These are phyloP conservation scores for Agrostemma githago DNA, from an alignment of 148 eudicot species.

Conservation along the genomic window DNA sequence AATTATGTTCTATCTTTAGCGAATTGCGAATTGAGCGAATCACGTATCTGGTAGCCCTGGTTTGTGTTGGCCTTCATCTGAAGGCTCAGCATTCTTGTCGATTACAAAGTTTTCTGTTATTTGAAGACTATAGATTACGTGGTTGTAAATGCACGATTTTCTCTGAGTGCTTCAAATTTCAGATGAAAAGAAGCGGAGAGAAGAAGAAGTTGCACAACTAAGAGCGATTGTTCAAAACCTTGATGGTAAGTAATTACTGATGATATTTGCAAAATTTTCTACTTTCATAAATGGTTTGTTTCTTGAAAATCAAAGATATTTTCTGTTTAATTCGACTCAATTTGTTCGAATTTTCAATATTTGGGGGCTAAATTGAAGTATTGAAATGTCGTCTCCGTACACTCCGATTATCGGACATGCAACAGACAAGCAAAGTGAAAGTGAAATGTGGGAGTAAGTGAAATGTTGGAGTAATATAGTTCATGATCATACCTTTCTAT, in stretches of 20 bases:
- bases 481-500: background rate
- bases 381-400: too few relatives aligned
- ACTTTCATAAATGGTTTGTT: slow-evolving; percentile 5
- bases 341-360: background rate
- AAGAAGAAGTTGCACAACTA: slow-evolving; percentile 65
- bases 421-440: too few relatives aligned
- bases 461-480: background rate
- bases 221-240: slow-evolving; percentile 78
- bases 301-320: background rate
- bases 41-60: too few relatives aligned
- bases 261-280: slow-evolving; percentile 1
- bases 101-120: background rate
- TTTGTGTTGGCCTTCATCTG: background rate
- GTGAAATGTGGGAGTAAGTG: too few relatives aligned
- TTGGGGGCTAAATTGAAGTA: too few relatives aligned
- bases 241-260: slow-evolving; percentile 48
- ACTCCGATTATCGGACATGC: too few relatives aligned
- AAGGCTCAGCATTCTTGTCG: background rate
- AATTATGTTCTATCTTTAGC: too few relatives aligned
- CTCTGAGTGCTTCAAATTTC: slow-evolving; percentile 35
- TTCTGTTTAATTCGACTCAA: background rate
- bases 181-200: slow-evolving; percentile 60
- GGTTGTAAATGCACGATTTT: background rate
- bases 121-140: background rate
- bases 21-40: too few relatives aligned